Conservation (phyloP, 2,329 filamentous ascomycete species). For the Dothideomycetes sp. region DNA sequence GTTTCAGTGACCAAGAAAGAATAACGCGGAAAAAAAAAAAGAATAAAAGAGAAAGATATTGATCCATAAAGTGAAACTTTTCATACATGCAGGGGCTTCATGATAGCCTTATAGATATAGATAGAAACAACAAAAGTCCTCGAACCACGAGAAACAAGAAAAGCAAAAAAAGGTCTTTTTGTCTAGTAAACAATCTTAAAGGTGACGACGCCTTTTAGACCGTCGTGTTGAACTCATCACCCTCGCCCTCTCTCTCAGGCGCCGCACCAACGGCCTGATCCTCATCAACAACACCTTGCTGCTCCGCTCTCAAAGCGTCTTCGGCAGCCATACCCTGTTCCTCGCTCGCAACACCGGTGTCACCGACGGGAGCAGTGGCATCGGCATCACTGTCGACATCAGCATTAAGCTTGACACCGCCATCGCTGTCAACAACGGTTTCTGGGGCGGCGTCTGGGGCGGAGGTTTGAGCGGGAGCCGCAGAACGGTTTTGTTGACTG, state of each 20-base stretch:
- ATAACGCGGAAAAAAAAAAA: no score
- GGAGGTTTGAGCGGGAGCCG: background rate
- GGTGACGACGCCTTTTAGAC: no score
- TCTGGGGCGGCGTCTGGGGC: slow-evolving; percentile 27
- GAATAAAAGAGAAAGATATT: no score
- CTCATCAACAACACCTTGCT: slow-evolving; percentile 32
- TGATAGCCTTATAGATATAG: no score
- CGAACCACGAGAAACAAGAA: no score
- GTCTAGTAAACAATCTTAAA: no score
- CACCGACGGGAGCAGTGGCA: slow-evolving; percentile 18
- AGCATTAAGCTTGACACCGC: slow-evolving; percentile 15
- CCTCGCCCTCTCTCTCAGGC: slow-evolving; percentile 36
- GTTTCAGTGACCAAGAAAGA: no score
- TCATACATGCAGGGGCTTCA: no score
- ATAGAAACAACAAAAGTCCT: no score
- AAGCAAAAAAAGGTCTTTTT: no score
- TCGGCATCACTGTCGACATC: slow-evolving; percentile 22
- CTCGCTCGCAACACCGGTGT: slow-evolving; percentile 20
- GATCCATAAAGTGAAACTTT: no score
- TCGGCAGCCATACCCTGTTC: slow-evolving; percentile 32
- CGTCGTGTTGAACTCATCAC: slow-evolving; percentile 39
- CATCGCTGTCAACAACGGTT: slow-evolving; percentile 17
- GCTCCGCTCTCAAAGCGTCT: slow-evolving; percentile 31
- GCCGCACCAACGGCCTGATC: slow-evolving; percentile 31
- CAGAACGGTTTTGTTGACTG: slow-evolving; percentile 18